A percentile compares a stretch with the other conserved stretches of the same genome.
Conservation (phyloP, 108 stramenopile species). For the Cyclotella cryptica region DNA sequence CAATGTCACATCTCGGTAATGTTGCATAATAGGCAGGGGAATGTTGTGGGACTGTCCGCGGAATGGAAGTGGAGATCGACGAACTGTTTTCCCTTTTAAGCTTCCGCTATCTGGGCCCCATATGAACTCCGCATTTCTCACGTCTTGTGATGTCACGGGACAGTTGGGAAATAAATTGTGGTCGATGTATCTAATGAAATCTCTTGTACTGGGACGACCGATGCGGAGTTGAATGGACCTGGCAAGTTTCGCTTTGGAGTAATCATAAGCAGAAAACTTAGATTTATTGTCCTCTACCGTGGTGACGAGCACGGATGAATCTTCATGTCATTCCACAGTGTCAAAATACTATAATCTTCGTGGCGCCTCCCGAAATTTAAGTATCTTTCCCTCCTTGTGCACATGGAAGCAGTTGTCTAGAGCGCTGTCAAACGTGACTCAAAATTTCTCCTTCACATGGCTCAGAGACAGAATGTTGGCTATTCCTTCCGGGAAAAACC, state of each 20-base stretch:
- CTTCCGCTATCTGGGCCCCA: neutral
- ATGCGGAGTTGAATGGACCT: too few species aligned
- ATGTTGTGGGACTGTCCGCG: neutral
- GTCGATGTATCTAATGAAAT: neutral
- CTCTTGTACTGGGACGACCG: neutral
- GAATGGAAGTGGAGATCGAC: neutral
- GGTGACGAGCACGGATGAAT: neutral
- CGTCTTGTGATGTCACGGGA: neutral
- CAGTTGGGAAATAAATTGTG: neutral
- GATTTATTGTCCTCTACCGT: neutral
- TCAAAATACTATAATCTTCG: neutral
- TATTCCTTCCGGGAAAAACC: neutral
- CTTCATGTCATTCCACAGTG: neutral
- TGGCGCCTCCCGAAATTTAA: neutral
- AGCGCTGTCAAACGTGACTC: neutral
- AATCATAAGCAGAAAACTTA: neutral
- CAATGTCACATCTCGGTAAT: constrained; percentile 29
- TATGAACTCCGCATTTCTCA: neutral
- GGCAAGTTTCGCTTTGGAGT: neutral
- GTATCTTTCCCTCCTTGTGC: neutral
- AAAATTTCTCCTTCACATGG: neutral
- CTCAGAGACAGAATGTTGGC: neutral
- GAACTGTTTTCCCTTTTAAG: neutral
- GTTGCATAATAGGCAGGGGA: constrained; percentile 31
- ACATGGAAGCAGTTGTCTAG: neutral